A percentile compares a stretch with the other conserved stretches of the same genome.
Conservation (phyloP, 352 stramenopile species). For the Phytophthora sansomeana region DNA sequence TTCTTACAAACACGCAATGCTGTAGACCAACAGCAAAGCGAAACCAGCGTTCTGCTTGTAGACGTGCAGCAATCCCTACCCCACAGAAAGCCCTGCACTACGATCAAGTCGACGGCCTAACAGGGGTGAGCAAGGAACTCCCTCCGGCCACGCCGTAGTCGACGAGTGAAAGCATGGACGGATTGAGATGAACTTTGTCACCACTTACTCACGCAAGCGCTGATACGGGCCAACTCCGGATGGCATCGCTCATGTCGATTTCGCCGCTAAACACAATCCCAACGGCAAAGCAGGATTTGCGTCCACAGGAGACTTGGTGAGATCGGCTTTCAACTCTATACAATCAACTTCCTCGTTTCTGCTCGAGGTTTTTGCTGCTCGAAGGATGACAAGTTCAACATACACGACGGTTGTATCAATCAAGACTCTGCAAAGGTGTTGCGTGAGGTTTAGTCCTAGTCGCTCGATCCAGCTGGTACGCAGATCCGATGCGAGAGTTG, state of each 20-base stretch:
- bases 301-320: slow-evolving; percentile 7
- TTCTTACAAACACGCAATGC: slow-evolving; percentile 16
- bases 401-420: slow-evolving; percentile 4
- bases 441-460: slow-evolving; percentile 2
- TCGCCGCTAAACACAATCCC: not conserved
- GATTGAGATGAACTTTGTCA: slow-evolving; percentile 3
- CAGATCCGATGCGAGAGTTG: slow-evolving; percentile 16
- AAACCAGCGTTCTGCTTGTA: not conserved
- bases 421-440: not conserved
- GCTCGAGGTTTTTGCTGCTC: slow-evolving; percentile 8
- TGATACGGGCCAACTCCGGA: slow-evolving; percentile 14
- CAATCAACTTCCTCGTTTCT: slow-evolving; percentile 15
- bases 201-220: not conserved
- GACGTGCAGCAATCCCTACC: not conserved
- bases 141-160: no score
- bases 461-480: slow-evolving; percentile 16
- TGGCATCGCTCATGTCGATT: no score
- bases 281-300: slow-evolving; percentile 17
- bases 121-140: not conserved
- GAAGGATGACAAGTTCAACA: slow-evolving; percentile 24
- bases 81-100: not conserved
- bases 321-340: slow-evolving; percentile 29
- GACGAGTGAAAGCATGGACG: no score
- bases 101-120: not conserved
- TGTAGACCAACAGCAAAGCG: not conserved